A percentile compares a stretch with the other conserved stretches of the same genome.
Evolutionary conservation across 1,139 yeast genomes (phyloP).

Genomic region (Blastobotrys aristatus): DNA sequence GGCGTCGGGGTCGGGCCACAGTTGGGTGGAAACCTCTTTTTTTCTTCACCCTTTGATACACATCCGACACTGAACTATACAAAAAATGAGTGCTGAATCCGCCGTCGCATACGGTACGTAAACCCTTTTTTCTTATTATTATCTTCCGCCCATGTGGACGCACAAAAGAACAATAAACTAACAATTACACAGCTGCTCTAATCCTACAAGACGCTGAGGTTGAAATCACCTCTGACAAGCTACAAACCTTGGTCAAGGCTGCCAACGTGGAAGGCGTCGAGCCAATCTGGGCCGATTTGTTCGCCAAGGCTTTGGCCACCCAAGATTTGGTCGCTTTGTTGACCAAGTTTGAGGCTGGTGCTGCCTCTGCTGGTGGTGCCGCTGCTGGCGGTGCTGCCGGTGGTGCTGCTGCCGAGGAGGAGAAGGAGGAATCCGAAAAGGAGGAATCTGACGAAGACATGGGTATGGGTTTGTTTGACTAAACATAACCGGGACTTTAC

Average conservation of each 20-base stretch:
- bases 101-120: constrained; percentile 55
- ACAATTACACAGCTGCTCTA: constrained; percentile 62
- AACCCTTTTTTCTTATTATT: neutral
- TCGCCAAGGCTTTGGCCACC: constrained; percentile 96
- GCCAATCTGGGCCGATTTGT: constrained; percentile 88
- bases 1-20: neutral
- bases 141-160: neutral
- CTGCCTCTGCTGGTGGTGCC: constrained; percentile 57
- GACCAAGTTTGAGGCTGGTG: constrained; percentile 54
- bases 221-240: constrained; percentile 87
- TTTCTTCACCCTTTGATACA: neutral
- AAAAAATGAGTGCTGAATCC: constrained; percentile 49
- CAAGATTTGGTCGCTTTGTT: constrained; percentile 88
- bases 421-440: constrained; percentile 46
- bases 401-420: constrained; percentile 60
- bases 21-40: too few relatives aligned
- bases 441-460: constrained; percentile 37
- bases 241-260: constrained; percentile 74
- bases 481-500: constrained; percentile 17
- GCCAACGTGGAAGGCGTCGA: constrained; percentile 80
- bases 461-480: constrained; percentile 40
- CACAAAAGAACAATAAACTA: constrained; percentile 1
- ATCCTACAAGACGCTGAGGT: constrained; percentile 94
- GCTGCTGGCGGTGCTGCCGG: constrained; percentile 54
- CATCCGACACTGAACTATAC: neutral